Conservation (phyloP, 129 eudicot genomes). For the Cynara cardunculus region DNA sequence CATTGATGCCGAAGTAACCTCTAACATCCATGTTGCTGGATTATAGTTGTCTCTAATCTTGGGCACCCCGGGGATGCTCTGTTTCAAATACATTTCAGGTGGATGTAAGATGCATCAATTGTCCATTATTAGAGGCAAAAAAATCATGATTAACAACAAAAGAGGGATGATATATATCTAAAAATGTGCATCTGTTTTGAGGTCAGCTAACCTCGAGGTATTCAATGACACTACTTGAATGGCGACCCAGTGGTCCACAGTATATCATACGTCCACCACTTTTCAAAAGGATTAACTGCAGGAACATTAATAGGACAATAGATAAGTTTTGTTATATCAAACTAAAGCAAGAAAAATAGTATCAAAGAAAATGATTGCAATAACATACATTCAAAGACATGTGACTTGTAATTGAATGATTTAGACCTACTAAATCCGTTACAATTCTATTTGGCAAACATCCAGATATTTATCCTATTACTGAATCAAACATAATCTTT, state of each 20-base stretch:
- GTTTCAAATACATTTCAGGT: constrained; percentile 10
- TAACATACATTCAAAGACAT: background rate
- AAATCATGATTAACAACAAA: background rate
- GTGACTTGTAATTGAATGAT: background rate
- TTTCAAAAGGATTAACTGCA: constrained; percentile 55
- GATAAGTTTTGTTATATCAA: background rate
- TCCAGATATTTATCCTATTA: background rate
- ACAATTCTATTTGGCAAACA: background rate
- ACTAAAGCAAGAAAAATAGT: background rate
- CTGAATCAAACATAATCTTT: background rate
- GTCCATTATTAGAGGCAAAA: background rate
- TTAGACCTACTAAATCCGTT: background rate
- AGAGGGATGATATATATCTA: background rate
- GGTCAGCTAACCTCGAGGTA: constrained; percentile 51
- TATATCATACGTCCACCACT: constrained; percentile 52
- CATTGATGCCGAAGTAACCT: constrained; percentile 66
- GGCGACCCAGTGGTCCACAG: constrained; percentile 50
- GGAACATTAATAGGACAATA: background rate
- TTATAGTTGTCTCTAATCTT: constrained; percentile 61
- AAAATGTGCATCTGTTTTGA: background rate
- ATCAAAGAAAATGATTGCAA: background rate
- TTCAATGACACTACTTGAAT: constrained; percentile 44
- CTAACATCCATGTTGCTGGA: constrained; percentile 98
- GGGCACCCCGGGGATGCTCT: constrained; percentile 70
- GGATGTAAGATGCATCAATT: background rate